These are phyloP conservation scores for Cymbopogon citratus DNA, from an alignment of 176 grass and related monocot genomes.

Conservation along the genomic window DNA sequence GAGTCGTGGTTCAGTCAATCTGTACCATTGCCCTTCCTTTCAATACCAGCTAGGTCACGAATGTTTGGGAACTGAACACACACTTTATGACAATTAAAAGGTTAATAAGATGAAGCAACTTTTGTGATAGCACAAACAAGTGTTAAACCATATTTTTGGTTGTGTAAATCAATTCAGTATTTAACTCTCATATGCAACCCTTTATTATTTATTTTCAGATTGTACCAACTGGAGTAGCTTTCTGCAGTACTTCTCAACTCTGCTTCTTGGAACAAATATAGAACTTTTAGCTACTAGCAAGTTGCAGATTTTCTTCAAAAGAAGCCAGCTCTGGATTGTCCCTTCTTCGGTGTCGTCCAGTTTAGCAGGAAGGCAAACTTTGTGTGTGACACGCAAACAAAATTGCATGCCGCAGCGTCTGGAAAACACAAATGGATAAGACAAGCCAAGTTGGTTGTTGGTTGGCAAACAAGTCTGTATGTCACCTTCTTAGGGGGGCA, in stretches of 20 bases:
- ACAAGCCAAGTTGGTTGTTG: background rate
- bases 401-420: background rate
- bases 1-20: background rate
- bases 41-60: background rate
- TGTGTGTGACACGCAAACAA: too few species aligned
- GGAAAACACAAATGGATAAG: constrained; percentile 30
- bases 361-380: background rate
- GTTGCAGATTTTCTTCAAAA: constrained; percentile 25
- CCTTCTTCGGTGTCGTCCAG: background rate
- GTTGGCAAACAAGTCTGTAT: background rate
- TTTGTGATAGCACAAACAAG: background rate
- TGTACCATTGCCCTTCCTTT: background rate
- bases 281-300: too few species aligned
- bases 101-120: background rate
- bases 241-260: too few species aligned
- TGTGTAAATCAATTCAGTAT: background rate
- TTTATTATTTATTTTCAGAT: background rate
- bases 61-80: constrained; percentile 9
- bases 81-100: background rate
- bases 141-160: background rate
- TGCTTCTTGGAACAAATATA: too few species aligned
- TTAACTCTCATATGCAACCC: background rate
- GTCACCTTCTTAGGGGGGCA: background rate
- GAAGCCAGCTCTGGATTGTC: background rate
- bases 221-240: background rate